Evolutionary conservation across 306 rosid genomes (phyloP).

Genomic region (Trifolium subterraneum): DNA sequence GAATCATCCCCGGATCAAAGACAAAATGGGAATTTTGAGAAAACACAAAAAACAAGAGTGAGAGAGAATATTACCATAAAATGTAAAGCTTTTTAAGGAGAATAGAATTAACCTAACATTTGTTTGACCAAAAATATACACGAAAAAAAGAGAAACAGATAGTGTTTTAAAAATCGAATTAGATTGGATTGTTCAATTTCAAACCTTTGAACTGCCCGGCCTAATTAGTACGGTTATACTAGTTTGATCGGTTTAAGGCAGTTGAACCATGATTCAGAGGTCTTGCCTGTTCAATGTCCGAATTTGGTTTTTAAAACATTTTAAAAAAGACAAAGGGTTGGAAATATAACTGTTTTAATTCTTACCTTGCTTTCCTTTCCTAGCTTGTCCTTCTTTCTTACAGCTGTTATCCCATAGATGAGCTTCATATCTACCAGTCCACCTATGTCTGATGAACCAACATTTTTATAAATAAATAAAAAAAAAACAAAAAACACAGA

Average conservation of each 20-base stretch:
- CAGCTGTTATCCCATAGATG: constrained; percentile 95
- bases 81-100: constrained; percentile 24
- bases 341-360: constrained; percentile 13
- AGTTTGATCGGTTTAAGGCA: too few relatives aligned
- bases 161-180: too few relatives aligned
- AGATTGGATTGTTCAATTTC: too few relatives aligned
- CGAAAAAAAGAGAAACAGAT: neutral
- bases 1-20: too few relatives aligned
- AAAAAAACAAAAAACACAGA: neutral
- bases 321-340: neutral
- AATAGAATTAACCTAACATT: constrained; percentile 15
- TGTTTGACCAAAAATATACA: constrained; percentile 37
- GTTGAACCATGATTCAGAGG: neutral
- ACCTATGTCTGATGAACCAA: constrained; percentile 72
- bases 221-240: too few relatives aligned
- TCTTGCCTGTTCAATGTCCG: neutral
- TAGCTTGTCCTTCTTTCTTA: constrained; percentile 93
- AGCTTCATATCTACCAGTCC: constrained; percentile 97
- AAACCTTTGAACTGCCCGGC: too few relatives aligned
- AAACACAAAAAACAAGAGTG: constrained; percentile 25
- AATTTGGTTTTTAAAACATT: neutral
- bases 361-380: constrained; percentile 96
- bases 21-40: neutral
- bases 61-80: constrained; percentile 34
- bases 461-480: constrained; percentile 36